A percentile compares a stretch with the other conserved stretches of the same genome.
Conservation (phyloP, 2,329 filamentous ascomycete species). For the Colletotrichum somersetense region DNA sequence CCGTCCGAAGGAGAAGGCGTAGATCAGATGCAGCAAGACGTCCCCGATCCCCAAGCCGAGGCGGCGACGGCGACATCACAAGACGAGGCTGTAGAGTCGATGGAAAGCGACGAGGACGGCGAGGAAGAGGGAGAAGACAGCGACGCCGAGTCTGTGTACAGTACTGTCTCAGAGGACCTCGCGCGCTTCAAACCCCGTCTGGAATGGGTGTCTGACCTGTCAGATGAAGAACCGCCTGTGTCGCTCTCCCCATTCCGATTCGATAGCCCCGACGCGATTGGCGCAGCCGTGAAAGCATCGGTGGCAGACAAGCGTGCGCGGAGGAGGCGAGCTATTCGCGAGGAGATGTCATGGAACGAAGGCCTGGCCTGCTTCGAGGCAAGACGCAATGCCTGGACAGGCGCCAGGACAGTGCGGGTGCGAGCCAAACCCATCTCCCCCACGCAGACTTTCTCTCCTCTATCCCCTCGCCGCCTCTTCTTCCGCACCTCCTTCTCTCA, state of each 20-base stretch:
- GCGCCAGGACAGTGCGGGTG: constrained; percentile 72
- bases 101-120: constrained; percentile 47
- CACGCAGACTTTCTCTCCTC: constrained; percentile 57
- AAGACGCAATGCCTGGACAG: constrained; percentile 87
- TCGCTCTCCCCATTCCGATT: constrained; percentile 64
- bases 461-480: constrained; percentile 63
- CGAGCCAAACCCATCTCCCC: constrained; percentile 60
- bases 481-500: constrained; percentile 61
- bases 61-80: constrained; percentile 10
- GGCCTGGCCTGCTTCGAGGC: constrained; percentile 85
- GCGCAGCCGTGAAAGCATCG: constrained; percentile 55
- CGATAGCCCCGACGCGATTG: constrained; percentile 63
- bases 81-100: constrained; percentile 33
- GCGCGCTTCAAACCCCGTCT: constrained; percentile 62
- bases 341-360: constrained; percentile 82
- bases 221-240: constrained; percentile 59
- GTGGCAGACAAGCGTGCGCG: constrained; percentile 65
- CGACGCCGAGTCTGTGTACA: constrained; percentile 66
- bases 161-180: constrained; percentile 68
- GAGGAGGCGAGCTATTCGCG: constrained; percentile 68
- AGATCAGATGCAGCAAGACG: constrained; percentile 19
- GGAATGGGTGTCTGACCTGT: constrained; percentile 71
- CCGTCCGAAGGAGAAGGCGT: constrained; percentile 3
- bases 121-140: constrained; percentile 56
- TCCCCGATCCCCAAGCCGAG: constrained; percentile 24